Conservation (phyloP, 768 basidiomycete genomes). For the Neoboletus magnificus region DNA sequence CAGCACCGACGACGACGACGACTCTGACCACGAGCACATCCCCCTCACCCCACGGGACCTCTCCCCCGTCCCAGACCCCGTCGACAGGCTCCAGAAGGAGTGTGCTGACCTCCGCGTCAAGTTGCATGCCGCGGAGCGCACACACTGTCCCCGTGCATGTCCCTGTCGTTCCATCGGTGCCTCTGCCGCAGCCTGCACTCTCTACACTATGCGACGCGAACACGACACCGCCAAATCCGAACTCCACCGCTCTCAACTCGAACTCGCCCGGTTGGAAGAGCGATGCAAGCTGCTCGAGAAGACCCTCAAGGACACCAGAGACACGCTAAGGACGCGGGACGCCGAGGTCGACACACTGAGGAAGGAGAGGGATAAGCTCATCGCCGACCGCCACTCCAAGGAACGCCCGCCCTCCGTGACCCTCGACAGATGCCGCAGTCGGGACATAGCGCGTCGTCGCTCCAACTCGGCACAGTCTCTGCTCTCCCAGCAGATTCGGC, state of each 20-base stretch:
- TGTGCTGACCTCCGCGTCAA: constrained; percentile 45
- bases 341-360: constrained; percentile 56
- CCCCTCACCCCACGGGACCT: constrained; percentile 30
- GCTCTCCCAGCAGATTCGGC: constrained; percentile 30
- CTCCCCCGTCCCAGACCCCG: constrained; percentile 41
- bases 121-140: constrained; percentile 36
- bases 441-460: constrained; percentile 23
- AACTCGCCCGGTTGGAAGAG: constrained; percentile 57
- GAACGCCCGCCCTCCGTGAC: constrained; percentile 20
- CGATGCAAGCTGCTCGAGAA: constrained; percentile 60
- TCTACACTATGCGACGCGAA: constrained; percentile 47
- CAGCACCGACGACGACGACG: constrained; percentile 27
- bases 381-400: constrained; percentile 21
- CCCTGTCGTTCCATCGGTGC: constrained; percentile 32
- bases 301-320: constrained; percentile 61
- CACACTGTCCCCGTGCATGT: constrained; percentile 31
- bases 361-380: constrained; percentile 34
- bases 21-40: constrained; percentile 26
- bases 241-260: constrained; percentile 50
- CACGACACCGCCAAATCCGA: constrained; percentile 55
- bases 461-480: constrained; percentile 31
- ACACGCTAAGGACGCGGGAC: constrained; percentile 55
- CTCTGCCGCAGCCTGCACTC: constrained; percentile 43
- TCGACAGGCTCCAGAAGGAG: constrained; percentile 38
- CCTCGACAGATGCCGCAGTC: constrained; percentile 30